Percentiles rank a stretch among this genome's conserved stretches.
Evolutionary conservation across 345 rosid species (phyloP).

Genomic region (Eucalyptus caleyi): DNA sequence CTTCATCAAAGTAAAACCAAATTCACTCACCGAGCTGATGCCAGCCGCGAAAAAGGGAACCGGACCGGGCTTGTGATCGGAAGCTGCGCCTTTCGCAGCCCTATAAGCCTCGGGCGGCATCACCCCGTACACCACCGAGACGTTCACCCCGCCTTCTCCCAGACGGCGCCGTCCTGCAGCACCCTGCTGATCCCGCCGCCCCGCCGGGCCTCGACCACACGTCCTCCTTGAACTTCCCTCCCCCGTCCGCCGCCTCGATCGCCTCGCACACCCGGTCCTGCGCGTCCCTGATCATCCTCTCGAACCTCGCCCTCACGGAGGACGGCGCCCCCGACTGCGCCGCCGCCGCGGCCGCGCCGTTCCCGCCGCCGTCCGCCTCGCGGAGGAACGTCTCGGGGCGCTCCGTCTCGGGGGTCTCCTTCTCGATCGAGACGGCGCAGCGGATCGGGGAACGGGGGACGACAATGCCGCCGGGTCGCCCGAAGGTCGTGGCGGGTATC

Average conservation of each 20-base stretch:
- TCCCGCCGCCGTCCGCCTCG: conserved; percentile 32
- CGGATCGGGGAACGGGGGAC: not conserved
- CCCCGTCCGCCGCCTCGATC: conserved; percentile 52
- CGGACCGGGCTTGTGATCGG: conserved; percentile 72
- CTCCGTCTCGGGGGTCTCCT: conserved; percentile 46
- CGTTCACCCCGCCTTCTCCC: conserved; percentile 96
- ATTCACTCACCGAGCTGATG: conserved; percentile 64
- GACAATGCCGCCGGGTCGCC: not conserved
- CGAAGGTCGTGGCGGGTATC: not conserved
- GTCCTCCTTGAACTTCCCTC: conserved; percentile 82
- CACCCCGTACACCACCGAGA: conserved; percentile 88
- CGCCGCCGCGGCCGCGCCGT: conserved; percentile 2
- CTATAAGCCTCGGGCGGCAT: conserved; percentile 99
- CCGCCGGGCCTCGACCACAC: conserved; percentile 98
- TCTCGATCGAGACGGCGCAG: conserved; percentile 54
- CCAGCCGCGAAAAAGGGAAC: conserved; percentile 95
- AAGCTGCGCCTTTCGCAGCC: conserved; percentile 66
- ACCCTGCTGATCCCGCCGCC: conserved; percentile 99
- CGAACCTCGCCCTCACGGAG: conserved; percentile 67
- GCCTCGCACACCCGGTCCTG: conserved; percentile 78
- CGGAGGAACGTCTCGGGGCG: conserved; percentile 74
- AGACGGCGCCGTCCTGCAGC: conserved; percentile 81
- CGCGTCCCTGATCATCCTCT: conserved; percentile 74
- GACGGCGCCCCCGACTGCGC: not conserved
- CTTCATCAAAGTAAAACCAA: not conserved